A percentile compares a stretch with the other conserved stretches of the same genome.
Evolutionary conservation across 805 yeast species (phyloP).

Genomic region (Monosporozyma solicola): DNA sequence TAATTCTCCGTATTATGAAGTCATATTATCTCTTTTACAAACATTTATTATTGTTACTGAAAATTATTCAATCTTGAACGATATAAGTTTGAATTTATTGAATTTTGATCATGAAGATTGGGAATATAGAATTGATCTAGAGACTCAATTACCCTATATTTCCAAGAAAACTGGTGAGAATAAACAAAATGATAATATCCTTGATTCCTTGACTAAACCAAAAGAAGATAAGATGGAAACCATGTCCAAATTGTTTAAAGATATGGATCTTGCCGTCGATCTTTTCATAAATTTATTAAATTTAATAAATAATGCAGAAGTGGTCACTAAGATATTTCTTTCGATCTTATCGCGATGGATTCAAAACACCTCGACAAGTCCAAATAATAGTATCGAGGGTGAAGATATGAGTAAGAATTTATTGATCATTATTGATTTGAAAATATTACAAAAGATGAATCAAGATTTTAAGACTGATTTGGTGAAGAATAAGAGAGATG

Average conservation of each 20-base stretch:
- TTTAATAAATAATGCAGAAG: slow-evolving; percentile 38
- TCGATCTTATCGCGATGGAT: slow-evolving; percentile 56
- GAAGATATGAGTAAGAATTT: slow-evolving; percentile 36
- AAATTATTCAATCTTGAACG: slow-evolving; percentile 19
- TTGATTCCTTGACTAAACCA: slow-evolving; percentile 3
- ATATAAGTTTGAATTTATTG: slow-evolving; percentile 25
- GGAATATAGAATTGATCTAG: slow-evolving; percentile 30
- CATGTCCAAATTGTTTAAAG: slow-evolving; percentile 30
- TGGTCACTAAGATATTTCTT: slow-evolving; percentile 41
- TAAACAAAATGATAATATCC: background rate
- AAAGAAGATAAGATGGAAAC: slow-evolving; percentile 5
- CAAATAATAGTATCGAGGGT: background rate
- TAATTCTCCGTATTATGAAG: slow-evolving; percentile 20
- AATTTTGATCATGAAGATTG: slow-evolving; percentile 31
- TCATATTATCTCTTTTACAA: slow-evolving; percentile 28
- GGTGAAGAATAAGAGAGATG: slow-evolving; percentile 40
- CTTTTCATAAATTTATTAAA: slow-evolving; percentile 37
- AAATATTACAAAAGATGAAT: slow-evolving; percentile 54
- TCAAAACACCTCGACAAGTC: slow-evolving; percentile 2
- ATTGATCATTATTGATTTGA: slow-evolving; percentile 47
- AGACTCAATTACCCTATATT: slow-evolving; percentile 31
- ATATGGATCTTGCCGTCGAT: slow-evolving; percentile 38
- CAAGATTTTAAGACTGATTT: slow-evolving; percentile 46
- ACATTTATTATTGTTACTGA: slow-evolving; percentile 27
- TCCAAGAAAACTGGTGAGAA: slow-evolving; percentile 5